phyloP scores from a whole-genome alignment of 352 stramenopile genomes.

The Globisporangium rhizosaccharum region DNA sequence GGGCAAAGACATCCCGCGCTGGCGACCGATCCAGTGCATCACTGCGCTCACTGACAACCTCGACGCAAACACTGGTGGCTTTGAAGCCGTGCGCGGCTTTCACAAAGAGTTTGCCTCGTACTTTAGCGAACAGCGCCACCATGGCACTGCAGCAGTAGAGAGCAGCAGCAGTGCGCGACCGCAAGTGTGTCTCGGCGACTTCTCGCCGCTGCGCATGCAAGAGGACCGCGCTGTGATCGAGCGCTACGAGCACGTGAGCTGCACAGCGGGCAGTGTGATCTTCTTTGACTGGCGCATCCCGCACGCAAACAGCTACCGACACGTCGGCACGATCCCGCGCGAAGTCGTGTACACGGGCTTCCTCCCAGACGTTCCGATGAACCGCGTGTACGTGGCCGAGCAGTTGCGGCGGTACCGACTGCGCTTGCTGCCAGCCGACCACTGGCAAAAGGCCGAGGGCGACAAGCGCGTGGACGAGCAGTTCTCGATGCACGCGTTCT shows the following conservation, averaged over 20 bases:
- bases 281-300: slow-evolving; percentile 87
- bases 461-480: slow-evolving; percentile 51
- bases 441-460: slow-evolving; percentile 72
- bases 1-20: slow-evolving; percentile 65
- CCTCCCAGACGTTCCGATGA: slow-evolving; percentile 65
- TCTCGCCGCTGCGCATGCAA: slow-evolving; percentile 80
- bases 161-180: slow-evolving; percentile 25
- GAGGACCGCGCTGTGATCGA: slow-evolving; percentile 74
- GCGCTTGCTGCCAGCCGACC: slow-evolving; percentile 58
- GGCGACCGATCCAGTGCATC: slow-evolving; percentile 88
- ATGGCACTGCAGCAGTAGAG: neutral
- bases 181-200: slow-evolving; percentile 83
- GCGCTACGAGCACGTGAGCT: slow-evolving; percentile 63
- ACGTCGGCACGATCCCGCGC: slow-evolving; percentile 47
- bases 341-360: slow-evolving; percentile 87
- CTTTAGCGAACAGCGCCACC: slow-evolving; percentile 11
- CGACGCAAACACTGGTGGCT: slow-evolving; percentile 67
- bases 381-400: slow-evolving; percentile 61
- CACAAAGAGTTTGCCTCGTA: slow-evolving; percentile 82
- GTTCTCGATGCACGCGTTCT: slow-evolving; percentile 66
- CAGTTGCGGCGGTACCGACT: slow-evolving; percentile 66
- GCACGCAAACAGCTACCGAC: slow-evolving; percentile 85
- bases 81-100: slow-evolving; percentile 83
- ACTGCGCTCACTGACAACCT: slow-evolving; percentile 73
- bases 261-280: slow-evolving; percentile 68